Base-by-base conservation (phyloP, 2,329 filamentous ascomycete species). In the Exserohilum turcica region DNA sequence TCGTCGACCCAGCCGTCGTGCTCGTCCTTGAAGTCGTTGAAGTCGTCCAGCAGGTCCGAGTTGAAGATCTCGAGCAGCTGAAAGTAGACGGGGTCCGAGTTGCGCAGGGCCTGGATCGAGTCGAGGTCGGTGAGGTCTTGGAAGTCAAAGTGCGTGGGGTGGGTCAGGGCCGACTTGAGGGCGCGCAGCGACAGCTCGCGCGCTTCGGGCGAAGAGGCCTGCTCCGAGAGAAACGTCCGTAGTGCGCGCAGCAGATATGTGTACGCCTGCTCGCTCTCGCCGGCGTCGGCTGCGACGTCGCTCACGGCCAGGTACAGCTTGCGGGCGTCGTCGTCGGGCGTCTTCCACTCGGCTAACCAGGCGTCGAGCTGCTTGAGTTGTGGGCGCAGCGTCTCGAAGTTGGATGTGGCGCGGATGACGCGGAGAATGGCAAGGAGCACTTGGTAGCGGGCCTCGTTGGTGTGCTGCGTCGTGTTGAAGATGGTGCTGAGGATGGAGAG, bases 1-100 rank as follows among this genome's bases (percentile, higher is more conserved):
- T 91, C 84, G 75, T 92, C 87, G 56, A 97, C 79, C 79, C 91
- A 96, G 59, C 88, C 89, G 61, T 90, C 84, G 78, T 96, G 91
- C 79, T 95, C 91, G 68, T 95, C 89, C 74, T 91, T 86, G 81
- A 97, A 97, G 78, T 96, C 92, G 76, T 91, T 90, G 80, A 94
- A 96, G 77, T 96, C 91, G 74, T 97, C 92, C 48, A 97, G 86
- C 66, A 92, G 89, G 77, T 97, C 92, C 70, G 94, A 89, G 65
- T 91, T 90, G 78, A 97, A 97, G 71, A 97, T 91, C 70, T 97
- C 92, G 51, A 99, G 89, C 32, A 99, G 85, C 78, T 97, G 91
- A 67, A 90, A 92, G 78, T 93, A 91, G 61, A 89, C 82, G 56
- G 90, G 85, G 72, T 97, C 90, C 45, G 90, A 90, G 70, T 93